Evolutionary conservation across 331 rosid species (phyloP), one percentile per base, ranked within the genome.

Genomic region (Rhamnella rubrinervis): DNA sequence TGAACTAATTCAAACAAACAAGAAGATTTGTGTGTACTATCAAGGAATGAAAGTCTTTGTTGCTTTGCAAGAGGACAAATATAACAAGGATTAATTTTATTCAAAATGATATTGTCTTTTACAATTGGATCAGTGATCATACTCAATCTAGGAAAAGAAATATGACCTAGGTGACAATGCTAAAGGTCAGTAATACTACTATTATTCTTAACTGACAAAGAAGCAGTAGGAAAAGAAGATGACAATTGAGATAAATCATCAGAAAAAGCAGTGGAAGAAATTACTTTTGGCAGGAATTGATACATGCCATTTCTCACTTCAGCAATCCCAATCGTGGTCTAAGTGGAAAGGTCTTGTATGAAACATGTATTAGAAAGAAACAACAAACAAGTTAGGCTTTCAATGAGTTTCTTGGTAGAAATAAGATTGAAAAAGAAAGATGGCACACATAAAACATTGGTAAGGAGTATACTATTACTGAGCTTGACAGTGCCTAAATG

Each of bases 11-110:
- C 52, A 61, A 75, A 75, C 0, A 61, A 46, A 28, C 59, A 60
- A 58, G 15, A n/a, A 58, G 62, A 20, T 58, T 16, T 20, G 2
- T 20, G 10, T 1, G 38, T 20, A 5, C 40, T 58, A 8, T 44
- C 19, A 31, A 67, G 52, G 49, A 66, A 57, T 46, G 67, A 31
- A 13, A 67, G 19, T 53, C 38, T 53, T 0, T 51, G 53, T 20
- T 37, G 62, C 19, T 53, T 67, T 12, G 72, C 63, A 26, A 35
- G 14, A 20, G 67, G 55, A 61, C 21, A 74, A 47, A 74, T 31
- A 65, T 2, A n/a, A 37, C 46, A 74, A 66, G 49, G 47, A 66
- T 4, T 26, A 26, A 26, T 26, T 26, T 26, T 26, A 26, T 26
- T 26, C 31, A 26, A 26, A 26, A 26, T 26, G 31, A 26, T 26